Base-by-base conservation (phyloP, 345 rosid species). In the Ceriops decandra region DNA sequence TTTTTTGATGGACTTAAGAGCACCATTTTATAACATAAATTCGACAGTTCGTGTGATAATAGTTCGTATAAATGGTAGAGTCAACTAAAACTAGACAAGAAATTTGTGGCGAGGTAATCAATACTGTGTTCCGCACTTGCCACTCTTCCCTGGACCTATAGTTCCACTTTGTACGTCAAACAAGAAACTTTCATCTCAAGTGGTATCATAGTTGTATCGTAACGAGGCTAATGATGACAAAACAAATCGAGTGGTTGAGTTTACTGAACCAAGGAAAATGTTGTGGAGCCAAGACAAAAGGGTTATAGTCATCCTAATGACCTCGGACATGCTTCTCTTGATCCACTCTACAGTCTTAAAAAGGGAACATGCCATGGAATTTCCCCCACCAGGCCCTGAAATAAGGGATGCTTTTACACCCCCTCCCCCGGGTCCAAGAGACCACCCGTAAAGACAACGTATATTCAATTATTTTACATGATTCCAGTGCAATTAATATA, bases 341-440 rank as follows among this genome's bases (percentile, higher is more conserved):
- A 68, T 60, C 20, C 64, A 33, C 22, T 64, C 31, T 16, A 67
- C 72, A 16, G 64, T 68, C n/a, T 67, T 42, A 16, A 68, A 74
- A 71, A 70, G 69, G 57, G 54, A 13, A 63, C 80, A 72, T 69
- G 83, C 72, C 36, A 57, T 64, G 36, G 78, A 75, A 72, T 70
- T 15, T 62, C 64, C 71, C 86, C 86, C 67, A 68, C 79, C 74
- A 60, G 54, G 57, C 71, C 81, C 77, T 71, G 70, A 77, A 80
- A 67, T 16, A 67, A 67, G 74, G 69, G 64, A 68, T 58, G 60
- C 71, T 51, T 72, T 38, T 31, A 6, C 69, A 13, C 65, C 9
- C 54, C 30, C 30, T 2, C 30, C 30, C 30, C 52, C 10, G 20
- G 32, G 2, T 6, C 8, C 35, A 6, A 16, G 24, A 24, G 68